Percentiles rank a stretch among this genome's conserved stretches.
Evolutionary conservation across 768 basidiomycete species (phyloP).

Genomic region (Pleurotus platypus): DNA sequence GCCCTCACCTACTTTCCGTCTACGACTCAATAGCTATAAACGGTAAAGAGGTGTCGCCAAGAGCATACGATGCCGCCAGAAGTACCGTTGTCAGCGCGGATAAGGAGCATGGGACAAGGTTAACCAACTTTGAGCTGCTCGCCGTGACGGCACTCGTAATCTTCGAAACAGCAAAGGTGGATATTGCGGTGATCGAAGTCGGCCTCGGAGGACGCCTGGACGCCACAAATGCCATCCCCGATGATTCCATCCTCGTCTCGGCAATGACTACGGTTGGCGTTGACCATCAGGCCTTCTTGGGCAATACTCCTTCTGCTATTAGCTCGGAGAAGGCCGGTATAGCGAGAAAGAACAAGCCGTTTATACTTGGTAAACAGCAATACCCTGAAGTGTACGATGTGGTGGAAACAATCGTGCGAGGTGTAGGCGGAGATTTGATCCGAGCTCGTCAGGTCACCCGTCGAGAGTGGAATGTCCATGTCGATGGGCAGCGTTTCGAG

Average conservation of each 20-base stretch:
- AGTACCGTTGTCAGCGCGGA: constrained; percentile 47
- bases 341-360: constrained; percentile 54
- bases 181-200: constrained; percentile 86
- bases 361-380: constrained; percentile 65
- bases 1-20: constrained; percentile 81
- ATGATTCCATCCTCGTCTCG: constrained; percentile 67
- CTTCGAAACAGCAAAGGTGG: constrained; percentile 69
- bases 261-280: constrained; percentile 85
- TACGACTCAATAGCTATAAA: constrained; percentile 76
- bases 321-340: constrained; percentile 84
- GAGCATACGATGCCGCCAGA: constrained; percentile 45
- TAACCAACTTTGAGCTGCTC: constrained; percentile 81
- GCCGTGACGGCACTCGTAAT: constrained; percentile 76
- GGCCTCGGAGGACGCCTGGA: constrained; percentile 93
- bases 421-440: constrained; percentile 39
- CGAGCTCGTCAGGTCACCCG: constrained; percentile 29
- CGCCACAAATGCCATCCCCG: constrained; percentile 88
- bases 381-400: constrained; percentile 44
- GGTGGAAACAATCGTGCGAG: constrained; percentile 38
- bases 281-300: constrained; percentile 91
- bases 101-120: constrained; percentile 35
- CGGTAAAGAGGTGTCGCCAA: constrained; percentile 43
- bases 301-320: constrained; percentile 69
- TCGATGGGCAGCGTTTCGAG: constrained; percentile 28
- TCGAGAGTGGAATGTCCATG: constrained; percentile 28